Evolutionary conservation across 106 monocot species (phyloP).

Genomic region (Allium cepa): DNA sequence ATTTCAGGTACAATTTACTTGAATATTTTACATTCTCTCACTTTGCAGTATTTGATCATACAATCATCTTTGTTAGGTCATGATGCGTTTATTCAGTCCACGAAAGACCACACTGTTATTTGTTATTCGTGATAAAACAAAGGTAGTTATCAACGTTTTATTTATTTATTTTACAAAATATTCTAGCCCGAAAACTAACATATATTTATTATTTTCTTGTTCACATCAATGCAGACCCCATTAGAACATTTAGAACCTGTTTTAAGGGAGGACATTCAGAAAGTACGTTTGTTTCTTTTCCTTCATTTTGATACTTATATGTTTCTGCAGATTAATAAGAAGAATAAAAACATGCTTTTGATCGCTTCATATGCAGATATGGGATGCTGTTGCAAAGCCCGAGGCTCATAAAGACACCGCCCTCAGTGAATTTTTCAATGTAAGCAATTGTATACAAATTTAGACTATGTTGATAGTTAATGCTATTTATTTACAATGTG

Average conservation of each 20-base stretch:
- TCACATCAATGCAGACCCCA: slow-evolving; percentile 23
- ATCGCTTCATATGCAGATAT: slow-evolving; percentile 30
- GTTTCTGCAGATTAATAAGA: too few relatives aligned
- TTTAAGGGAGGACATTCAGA: slow-evolving; percentile 55
- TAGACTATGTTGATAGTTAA: background rate
- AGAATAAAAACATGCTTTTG: background rate
- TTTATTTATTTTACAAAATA: background rate
- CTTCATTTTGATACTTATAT: background rate
- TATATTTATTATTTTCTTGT: slow-evolving; percentile 2
- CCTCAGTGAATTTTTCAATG: slow-evolving; percentile 59
- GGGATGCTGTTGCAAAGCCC: slow-evolving; percentile 47
- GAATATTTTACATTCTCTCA: too few relatives aligned
- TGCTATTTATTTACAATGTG: background rate
- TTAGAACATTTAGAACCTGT: slow-evolving; percentile 42
- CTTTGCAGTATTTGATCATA: background rate
- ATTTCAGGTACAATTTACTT: slow-evolving; percentile 39
- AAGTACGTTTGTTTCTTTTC: slow-evolving; percentile 8
- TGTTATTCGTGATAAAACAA: slow-evolving; percentile 67
- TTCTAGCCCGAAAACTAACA: background rate
- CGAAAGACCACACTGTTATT: slow-evolving; percentile 50
- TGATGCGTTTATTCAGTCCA: slow-evolving; percentile 58
- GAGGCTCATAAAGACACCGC: slow-evolving; percentile 43
- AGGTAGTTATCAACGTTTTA: slow-evolving; percentile 8
- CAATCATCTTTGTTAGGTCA: slow-evolving; percentile 20
- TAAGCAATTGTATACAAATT: slow-evolving; percentile 11